Percentiles rank a stretch among this genome's conserved stretches.
phyloP scores from a whole-genome alignment of 208 protist genomes.

The Trypanosoma boissoni region DNA sequence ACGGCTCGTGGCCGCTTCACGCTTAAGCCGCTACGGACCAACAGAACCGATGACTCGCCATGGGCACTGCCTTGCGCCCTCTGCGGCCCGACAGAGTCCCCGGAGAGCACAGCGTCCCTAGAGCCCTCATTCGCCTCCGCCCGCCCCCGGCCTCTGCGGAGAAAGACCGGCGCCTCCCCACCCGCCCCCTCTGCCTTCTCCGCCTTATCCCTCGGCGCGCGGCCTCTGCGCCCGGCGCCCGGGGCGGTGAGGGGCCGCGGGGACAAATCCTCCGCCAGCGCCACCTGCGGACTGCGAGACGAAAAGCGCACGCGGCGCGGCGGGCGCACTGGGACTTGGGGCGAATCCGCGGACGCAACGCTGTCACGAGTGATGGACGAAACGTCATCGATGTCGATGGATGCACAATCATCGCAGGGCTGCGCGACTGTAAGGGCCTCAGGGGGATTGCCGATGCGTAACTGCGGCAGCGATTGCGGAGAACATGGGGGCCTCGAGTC shows the following conservation, averaged over 20 bases:
- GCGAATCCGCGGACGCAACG: slow-evolving; percentile 7
- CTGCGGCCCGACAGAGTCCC: neutral
- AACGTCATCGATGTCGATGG: slow-evolving; percentile 8
- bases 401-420: neutral
- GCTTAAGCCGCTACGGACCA: neutral
- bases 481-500: neutral
- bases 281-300: slow-evolving; percentile 47
- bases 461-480: neutral
- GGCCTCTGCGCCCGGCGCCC: neutral
- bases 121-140: too few species aligned
- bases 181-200: too few species aligned
- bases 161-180: too few species aligned
- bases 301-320: slow-evolving; percentile 58
- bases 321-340: neutral
- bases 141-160: too few species aligned
- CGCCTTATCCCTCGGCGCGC: slow-evolving; percentile 1
- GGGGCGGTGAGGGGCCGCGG: neutral
- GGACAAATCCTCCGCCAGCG: neutral
- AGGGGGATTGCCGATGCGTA: neutral
- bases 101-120: too few species aligned
- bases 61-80: neutral
- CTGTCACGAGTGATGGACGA: slow-evolving; percentile 12
- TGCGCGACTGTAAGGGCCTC: neutral
- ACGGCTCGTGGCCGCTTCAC: neutral
- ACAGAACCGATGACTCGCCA: neutral